Base-by-base conservation (phyloP, 345 rosid genomes). In the Gossypium arboreum region DNA sequence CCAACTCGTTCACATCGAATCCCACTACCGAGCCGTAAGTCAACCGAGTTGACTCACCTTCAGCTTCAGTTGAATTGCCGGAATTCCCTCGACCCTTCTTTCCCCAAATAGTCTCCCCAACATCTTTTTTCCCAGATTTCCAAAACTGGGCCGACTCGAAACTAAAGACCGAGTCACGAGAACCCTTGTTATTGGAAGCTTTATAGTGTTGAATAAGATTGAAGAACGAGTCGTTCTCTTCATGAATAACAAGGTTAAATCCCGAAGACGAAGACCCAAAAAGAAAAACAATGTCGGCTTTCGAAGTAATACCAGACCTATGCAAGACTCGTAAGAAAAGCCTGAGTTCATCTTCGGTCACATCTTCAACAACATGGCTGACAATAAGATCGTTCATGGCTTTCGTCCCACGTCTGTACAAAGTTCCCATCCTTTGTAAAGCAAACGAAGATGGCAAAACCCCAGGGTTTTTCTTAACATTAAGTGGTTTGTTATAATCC, bases 1-100 rank as follows among this genome's bases (percentile, higher is more conserved):
- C 97, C 69, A 95, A 87, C 84, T 93, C 99, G 45, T 75, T 83
- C 61, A 83, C 88, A 18, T 90, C 94, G 73, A 95, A 95, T 12
- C 92, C 86, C 62, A 89, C 87, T n/a, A 95, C 70, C 1, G 99
- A 95, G 2, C 99, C 99, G 75, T 95, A 91, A 78, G 82, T 88
- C 85, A 85, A 27, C 84, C 77, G 87, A 75, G 73, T 66, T 65
- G 73, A 82, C 84, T 86, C 87, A 52, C 41, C 79, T 1, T 47
- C 59, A 15, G 43, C 74, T 2, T 15, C 88, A 24, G 57, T 76
- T n/a, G 71, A 48, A 43, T 71, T 73, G 47, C 71, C 68, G 61
- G 27, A 77, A 68, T 76, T 80, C 43, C 74, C 79, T 47, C 88
- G 77, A 2, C 12, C 82, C 80, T 78, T 87, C 88, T 89, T 93